Conservation (phyloP, 257 asterid genomes). For the Rehmannia glutinosa region DNA sequence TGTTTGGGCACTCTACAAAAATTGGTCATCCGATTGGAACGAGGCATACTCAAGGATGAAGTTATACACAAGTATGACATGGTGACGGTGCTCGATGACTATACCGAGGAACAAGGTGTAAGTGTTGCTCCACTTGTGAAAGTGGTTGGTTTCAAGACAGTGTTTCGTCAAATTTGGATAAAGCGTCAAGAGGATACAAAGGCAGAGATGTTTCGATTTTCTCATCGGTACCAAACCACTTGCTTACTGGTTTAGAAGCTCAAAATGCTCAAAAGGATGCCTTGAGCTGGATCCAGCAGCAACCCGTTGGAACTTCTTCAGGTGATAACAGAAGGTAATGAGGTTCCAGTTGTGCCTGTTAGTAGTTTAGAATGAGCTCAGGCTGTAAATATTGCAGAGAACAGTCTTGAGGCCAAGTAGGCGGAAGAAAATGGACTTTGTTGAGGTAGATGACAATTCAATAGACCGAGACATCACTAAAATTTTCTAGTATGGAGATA, state of each 20-base stretch:
- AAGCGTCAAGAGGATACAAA: slow-evolving; percentile 31
- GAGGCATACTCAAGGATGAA: slow-evolving; percentile 48
- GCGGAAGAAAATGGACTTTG: not conserved
- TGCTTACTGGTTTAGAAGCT: slow-evolving; percentile 52
- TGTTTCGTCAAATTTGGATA: slow-evolving; percentile 39
- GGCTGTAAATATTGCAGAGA: slow-evolving; percentile 22
- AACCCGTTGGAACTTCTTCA: slow-evolving; percentile 53
- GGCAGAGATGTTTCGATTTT: slow-evolving; percentile 61
- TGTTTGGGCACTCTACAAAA: slow-evolving; percentile 59
- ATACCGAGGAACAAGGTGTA: slow-evolving; percentile 41
- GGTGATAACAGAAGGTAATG: slow-evolving; percentile 27
- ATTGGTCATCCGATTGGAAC: slow-evolving; percentile 59
- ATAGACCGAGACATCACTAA: not conserved
- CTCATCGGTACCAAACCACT: slow-evolving; percentile 54
- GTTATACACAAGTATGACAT: slow-evolving; percentile 54
- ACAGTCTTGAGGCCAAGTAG: slow-evolving; percentile 14
- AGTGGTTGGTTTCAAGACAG: slow-evolving; percentile 51
- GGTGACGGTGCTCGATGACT: slow-evolving; percentile 48
- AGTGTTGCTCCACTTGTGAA: slow-evolving; percentile 52
- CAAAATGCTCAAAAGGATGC: slow-evolving; percentile 41
- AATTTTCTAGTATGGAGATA: not conserved
- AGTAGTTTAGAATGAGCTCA: slow-evolving; percentile 11
- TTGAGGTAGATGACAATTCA: not conserved
- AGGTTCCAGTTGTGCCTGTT: slow-evolving; percentile 3
- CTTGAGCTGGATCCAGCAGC: slow-evolving; percentile 78